A percentile compares a stretch with the other conserved stretches of the same genome.
phyloP scores from a whole-genome alignment of 768 basidiomycete genomes.

The Kwoniella sp. region DNA sequence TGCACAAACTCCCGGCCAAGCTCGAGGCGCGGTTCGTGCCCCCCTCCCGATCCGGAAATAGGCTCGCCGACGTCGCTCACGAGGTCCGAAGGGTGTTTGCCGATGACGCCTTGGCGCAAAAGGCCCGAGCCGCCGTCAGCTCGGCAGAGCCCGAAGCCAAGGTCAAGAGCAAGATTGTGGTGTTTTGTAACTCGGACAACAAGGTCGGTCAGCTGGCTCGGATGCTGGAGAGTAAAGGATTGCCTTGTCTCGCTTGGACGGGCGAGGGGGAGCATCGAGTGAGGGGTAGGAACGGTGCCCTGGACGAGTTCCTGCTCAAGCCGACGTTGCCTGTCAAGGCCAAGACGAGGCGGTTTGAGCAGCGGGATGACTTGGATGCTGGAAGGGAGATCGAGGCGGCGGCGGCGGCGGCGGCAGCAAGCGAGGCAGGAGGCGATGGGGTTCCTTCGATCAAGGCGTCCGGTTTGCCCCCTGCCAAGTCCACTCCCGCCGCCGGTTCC shows the following conservation, averaged over 20 bases:
- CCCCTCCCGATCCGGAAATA: conserved; percentile 71
- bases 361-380: neutral
- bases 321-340: neutral
- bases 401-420: neutral
- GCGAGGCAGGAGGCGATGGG: too few relatives aligned
- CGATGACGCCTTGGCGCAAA: conserved; percentile 42
- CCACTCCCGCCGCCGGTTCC: neutral
- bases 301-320: conserved; percentile 64
- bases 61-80: conserved; percentile 71
- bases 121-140: neutral
- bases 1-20: conserved; percentile 70
- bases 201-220: conserved; percentile 63
- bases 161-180: conserved; percentile 63
- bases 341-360: neutral
- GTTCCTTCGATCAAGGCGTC: neutral
- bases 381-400: conserved; percentile 21
- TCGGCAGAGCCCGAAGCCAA: conserved; percentile 53
- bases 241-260: conserved; percentile 60
- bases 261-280: conserved; percentile 59
- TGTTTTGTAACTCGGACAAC: conserved; percentile 75
- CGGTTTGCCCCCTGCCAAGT: neutral
- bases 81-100: conserved; percentile 72
- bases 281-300: conserved; percentile 68
- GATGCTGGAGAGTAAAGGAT: conserved; percentile 60
- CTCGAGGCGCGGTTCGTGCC: conserved; percentile 68